phyloP scores from a whole-genome alignment of 2,329 filamentous ascomycete genomes.

The Aspergillus sclerotialis region DNA sequence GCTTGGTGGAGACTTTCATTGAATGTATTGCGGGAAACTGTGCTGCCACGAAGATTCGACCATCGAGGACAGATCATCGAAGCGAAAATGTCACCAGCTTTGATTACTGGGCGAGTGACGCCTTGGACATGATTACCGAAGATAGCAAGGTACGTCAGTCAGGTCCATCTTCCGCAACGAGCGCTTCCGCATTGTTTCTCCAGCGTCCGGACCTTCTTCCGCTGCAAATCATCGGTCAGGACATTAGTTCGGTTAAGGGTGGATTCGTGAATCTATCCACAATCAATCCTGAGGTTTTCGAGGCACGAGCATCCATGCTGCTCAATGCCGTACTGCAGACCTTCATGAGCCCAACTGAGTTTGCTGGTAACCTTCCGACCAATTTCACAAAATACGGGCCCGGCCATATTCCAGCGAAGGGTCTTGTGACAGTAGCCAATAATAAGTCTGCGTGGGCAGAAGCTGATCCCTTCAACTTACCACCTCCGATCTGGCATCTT shows the following conservation, averaged over 20 bases:
- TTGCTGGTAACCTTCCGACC: conserved; percentile 1
- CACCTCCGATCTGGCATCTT: too few relatives aligned
- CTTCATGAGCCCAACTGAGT: conserved; percentile 3
- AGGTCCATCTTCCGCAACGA: not conserved
- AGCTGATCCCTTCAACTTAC: too few relatives aligned
- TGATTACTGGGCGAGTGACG: conserved; percentile 1
- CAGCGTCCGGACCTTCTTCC: not conserved
- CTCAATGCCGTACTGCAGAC: conserved; percentile 2
- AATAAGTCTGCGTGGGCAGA: too few relatives aligned
- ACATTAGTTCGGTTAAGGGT: not conserved
- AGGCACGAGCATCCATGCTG: conserved; percentile 1
- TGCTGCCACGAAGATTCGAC: conserved; percentile 2
- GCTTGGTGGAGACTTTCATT: conserved; percentile 1
- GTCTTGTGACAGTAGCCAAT: too few relatives aligned
- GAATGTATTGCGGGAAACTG: conserved; percentile 1
- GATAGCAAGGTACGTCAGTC: not conserved
- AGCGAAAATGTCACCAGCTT: conserved; percentile 3
- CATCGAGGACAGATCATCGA: not conserved
- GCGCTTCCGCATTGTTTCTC: not conserved
- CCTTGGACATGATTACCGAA: conserved; percentile 2
- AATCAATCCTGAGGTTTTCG: not conserved
- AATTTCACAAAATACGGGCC: conserved; percentile 1
- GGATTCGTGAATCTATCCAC: not conserved
- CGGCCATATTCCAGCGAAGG: conserved; percentile 1
- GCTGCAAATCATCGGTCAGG: not conserved